Conservation (phyloP, 2,329 filamentous ascomycete genomes). For the Claviceps lovelessii region DNA sequence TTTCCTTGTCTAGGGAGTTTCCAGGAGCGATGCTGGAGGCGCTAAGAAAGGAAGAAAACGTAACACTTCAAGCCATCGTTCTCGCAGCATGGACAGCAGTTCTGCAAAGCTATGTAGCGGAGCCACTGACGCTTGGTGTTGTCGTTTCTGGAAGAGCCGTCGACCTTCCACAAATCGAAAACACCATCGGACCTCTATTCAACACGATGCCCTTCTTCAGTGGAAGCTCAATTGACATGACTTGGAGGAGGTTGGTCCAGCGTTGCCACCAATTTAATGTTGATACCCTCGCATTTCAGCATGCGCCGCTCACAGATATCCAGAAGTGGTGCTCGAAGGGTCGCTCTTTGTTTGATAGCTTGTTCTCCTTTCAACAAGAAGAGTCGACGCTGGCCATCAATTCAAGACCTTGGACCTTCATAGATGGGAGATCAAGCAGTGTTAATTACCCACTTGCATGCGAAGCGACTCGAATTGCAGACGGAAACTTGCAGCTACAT, state of each 20-base stretch:
- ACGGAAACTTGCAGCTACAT: constrained; percentile 37
- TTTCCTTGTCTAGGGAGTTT: constrained; percentile 13
- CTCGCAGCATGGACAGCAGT: constrained; percentile 61
- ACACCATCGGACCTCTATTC: constrained; percentile 69
- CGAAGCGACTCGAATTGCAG: constrained; percentile 45
- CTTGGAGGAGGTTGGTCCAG: constrained; percentile 46
- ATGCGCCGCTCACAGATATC: constrained; percentile 60
- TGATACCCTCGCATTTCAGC: constrained; percentile 53
- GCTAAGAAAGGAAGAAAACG: constrained; percentile 44
- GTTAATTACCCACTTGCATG: constrained; percentile 67
- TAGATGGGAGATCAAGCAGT: constrained; percentile 28
- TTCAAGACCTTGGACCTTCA: constrained; percentile 37
- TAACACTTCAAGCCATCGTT: constrained; percentile 66
- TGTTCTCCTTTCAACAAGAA: constrained; percentile 68
- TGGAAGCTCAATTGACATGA: constrained; percentile 26
- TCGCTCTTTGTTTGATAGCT: constrained; percentile 55
- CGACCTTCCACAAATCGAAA: constrained; percentile 48
- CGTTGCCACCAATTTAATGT: constrained; percentile 59
- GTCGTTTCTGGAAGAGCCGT: constrained; percentile 67
- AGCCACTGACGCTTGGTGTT: constrained; percentile 49
- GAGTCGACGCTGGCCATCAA: constrained; percentile 13
- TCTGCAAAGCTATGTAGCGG: constrained; percentile 36
- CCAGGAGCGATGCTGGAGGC: constrained; percentile 31
- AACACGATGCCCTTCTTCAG: constrained; percentile 70
- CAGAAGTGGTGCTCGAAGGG: constrained; percentile 59